Evolutionary conservation across 768 basidiomycete species (phyloP), one percentile per base, ranked within the genome.

Genomic region (Russula griseocarnosa): DNA sequence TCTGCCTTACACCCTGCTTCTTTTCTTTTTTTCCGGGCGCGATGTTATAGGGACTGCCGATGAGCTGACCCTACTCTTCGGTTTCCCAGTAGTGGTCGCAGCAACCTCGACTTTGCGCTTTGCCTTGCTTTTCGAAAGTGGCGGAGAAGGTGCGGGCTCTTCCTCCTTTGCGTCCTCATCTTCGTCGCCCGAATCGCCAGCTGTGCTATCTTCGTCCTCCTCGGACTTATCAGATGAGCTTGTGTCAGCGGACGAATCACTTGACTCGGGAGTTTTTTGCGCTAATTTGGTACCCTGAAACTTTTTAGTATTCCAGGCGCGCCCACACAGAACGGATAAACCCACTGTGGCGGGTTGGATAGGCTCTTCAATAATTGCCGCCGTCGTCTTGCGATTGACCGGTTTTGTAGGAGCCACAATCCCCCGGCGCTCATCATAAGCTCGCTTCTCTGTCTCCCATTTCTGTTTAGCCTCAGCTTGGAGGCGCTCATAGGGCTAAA

Each of bases 391-490:
- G 5, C 42, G 60, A 22, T 22, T 22, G 5, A 46, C 50, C 0
- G 47, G 63, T 40, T 56, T 67, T 20, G 49, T 44, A 26, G 63
- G 65, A 26, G 58, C 58, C 22, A 60, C 66, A 40, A 60, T 61
- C 16, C 58, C 64, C 32, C 80, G 76, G 63, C 82, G 79, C 36
- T 80, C 82, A 58, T 87, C 86, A 71, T 90, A 90, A 9, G 81
- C 82, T 47, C 78, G 80, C 72, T 90, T 86, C 52, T 86, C 81
- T 38, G 77, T 77, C 10, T 84, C 79, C 70, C 88, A 93, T 42
- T 79, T 76, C 63, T 80, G 79, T 72, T 90, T 90, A n/a, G 84
- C 85, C 42, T 72, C 78, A 14, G 76, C 76, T 70, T 85, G 85
- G 44, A 79, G 70, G 69, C 77, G 69, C 58, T 76, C 73, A 67